Evolutionary conservation across 2,329 filamentous ascomycete genomes (phyloP), one percentile per base, ranked within the genome.

Genomic region (Ophiobolus disseminans): DNA sequence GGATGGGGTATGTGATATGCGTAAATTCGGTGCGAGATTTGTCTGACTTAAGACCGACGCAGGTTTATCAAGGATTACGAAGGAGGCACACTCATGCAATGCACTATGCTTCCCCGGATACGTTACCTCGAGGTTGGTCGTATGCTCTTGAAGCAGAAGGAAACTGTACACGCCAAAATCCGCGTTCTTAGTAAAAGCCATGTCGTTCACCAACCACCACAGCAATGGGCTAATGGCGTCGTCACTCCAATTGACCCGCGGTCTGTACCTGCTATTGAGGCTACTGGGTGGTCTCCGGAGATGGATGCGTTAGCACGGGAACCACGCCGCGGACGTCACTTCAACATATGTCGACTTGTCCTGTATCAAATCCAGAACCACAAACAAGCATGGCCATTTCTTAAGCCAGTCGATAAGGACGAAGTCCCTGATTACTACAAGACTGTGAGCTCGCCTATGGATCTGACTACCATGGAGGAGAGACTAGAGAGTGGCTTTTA

Each of bases 51-150:
- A n/a, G n/a, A n/a, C n/a, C n/a, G n/a, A n/a, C n/a, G n/a, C n/a
- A n/a, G n/a, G n/a, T n/a, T n/a, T n/a, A 99, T 99, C 78, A 99
- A 99, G 72, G 93, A 99, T 71, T 99, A 99, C 72, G 93, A 97
- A 75, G 93, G 93, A 46, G 93, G 94, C 48, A 99, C 94, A 0
- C 95, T 97, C 53, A 99, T 99, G 93, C 94, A 97, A 76, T 99
- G 94, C 69, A 90, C 89, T 40, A 97, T 99, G 93, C 82, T 99
- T 21, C 93, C 93, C 4, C 89, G 88, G 50, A 90, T 97, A 40
- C 89, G 93, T 37, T 97, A 97, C 73, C 86, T 99, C 6, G 92
- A 97, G 73, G 85, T 86, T 67, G 89, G 90, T 2, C 88, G 92
- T 55, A 95, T 97, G 90, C 82, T 99, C 2, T 83, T 96, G 37